A percentile compares a stretch with the other conserved stretches of the same genome.
Conservation (phyloP, 1,139 yeast species). For the Insectozyma bohioensis region DNA sequence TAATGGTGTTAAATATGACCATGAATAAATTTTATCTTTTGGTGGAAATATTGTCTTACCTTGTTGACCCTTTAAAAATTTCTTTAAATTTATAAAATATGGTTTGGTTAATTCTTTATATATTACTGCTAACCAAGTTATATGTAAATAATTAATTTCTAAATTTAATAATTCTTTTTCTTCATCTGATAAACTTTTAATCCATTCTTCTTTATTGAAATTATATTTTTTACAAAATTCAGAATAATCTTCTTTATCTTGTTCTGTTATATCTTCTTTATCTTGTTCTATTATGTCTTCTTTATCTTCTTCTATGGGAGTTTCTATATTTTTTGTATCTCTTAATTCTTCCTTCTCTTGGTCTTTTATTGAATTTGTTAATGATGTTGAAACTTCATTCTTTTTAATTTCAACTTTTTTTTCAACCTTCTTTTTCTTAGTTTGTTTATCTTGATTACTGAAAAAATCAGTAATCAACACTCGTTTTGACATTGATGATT, state of each 20-base stretch:
- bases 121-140: slow-evolving; percentile 73
- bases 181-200: slow-evolving; percentile 50
- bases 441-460: slow-evolving; percentile 5
- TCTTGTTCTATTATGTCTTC: not conserved
- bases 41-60: slow-evolving; percentile 74
- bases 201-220: slow-evolving; percentile 58
- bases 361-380: no score
- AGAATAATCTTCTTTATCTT: slow-evolving; percentile 7
- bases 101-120: slow-evolving; percentile 79
- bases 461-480: slow-evolving; percentile 16
- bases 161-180: slow-evolving; percentile 56
- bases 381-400: no score
- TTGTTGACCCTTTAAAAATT: slow-evolving; percentile 40
- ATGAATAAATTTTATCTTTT: slow-evolving; percentile 73
- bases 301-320: not conserved
- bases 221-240: slow-evolving; percentile 19
- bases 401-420: not conserved
- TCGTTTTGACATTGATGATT: slow-evolving; percentile 12
- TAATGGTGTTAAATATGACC: slow-evolving; percentile 88
- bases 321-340: not conserved
- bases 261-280: not conserved
- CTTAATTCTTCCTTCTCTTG: no score
- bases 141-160: slow-evolving; percentile 71
- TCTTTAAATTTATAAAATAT: slow-evolving; percentile 74
- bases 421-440: not conserved